These are phyloP conservation scores for Vigna unguiculata DNA, from an alignment of 306 rosid genomes.

Conservation along the genomic window DNA sequence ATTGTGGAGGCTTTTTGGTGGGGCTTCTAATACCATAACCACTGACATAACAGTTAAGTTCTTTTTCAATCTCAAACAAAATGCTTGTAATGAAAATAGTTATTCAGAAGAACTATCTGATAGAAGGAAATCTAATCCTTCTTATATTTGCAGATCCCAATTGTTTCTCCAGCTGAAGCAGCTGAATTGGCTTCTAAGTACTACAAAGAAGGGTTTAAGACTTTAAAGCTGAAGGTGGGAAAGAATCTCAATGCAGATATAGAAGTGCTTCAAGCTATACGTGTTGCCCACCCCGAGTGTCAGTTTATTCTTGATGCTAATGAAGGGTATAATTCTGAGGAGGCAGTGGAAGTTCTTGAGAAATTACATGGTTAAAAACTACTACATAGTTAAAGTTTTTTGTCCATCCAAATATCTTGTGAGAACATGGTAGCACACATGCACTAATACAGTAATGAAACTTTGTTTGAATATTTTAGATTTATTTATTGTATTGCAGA, in stretches of 20 bases:
- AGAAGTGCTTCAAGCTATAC: conserved; percentile 86
- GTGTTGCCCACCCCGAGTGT: conserved; percentile 77
- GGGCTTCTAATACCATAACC: conserved; percentile 77
- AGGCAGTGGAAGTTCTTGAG: conserved; percentile 92
- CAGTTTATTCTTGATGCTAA: conserved; percentile 92
- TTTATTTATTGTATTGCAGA: conserved; percentile 60
- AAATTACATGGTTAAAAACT: conserved; percentile 70
- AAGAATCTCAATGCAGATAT: conserved; percentile 80
- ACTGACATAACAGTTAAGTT: conserved; percentile 88
- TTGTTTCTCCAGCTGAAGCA: conserved; percentile 83
- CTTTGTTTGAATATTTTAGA: conserved; percentile 16
- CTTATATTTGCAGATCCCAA: conserved; percentile 75
- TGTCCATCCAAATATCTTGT: conserved; percentile 12
- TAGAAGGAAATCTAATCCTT: conserved; percentile 38
- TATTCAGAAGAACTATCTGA: not conserved
- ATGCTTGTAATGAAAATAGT: conserved; percentile 10
- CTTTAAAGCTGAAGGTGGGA: conserved; percentile 89
- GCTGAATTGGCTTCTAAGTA: conserved; percentile 82
- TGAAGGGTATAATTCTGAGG: conserved; percentile 79
- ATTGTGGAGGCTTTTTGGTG: conserved; percentile 93
- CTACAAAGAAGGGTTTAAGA: conserved; percentile 74
- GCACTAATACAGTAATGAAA: conserved; percentile 5
- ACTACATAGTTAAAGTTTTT: conserved; percentile 9
- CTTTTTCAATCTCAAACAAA: conserved; percentile 32
- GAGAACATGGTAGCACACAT: conserved; percentile 25